Evolutionary conservation across 805 yeast genomes (phyloP).

Genomic region (Candida pini): DNA sequence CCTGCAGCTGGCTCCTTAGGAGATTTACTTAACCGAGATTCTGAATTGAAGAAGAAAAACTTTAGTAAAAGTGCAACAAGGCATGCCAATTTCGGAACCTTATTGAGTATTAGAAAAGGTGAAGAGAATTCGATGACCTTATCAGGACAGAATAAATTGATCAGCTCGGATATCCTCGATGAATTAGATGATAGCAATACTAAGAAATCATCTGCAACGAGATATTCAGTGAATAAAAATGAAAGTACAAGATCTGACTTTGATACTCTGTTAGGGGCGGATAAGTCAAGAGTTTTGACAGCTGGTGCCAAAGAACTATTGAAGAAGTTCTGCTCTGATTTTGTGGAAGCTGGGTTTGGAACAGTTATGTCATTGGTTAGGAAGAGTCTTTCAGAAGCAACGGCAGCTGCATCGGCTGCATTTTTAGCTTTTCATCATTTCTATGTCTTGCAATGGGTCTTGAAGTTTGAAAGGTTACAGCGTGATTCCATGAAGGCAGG

Average conservation of each 20-base stretch:
- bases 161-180: conserved; percentile 44
- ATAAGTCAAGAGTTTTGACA: conserved; percentile 26
- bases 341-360: conserved; percentile 72
- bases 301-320: conserved; percentile 28
- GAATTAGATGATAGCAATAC: conserved; percentile 60
- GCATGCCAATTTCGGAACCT: conserved; percentile 88
- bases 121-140: conserved; percentile 57
- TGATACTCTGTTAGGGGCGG: conserved; percentile 22
- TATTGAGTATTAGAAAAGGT: conserved; percentile 63
- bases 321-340: conserved; percentile 45
- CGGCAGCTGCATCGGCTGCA: conserved; percentile 29
- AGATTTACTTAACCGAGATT: conserved; percentile 57
- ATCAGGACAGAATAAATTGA: conserved; percentile 57
- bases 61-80: conserved; percentile 33
- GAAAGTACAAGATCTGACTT: conserved; percentile 26
- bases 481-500: conserved; percentile 23
- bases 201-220: conserved; percentile 43
- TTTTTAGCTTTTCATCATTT: conserved; percentile 43
- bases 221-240: conserved; percentile 9
- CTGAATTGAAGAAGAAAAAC: conserved; percentile 35
- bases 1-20: conserved; percentile 28
- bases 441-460: conserved; percentile 67
- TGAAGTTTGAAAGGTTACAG: conserved; percentile 52
- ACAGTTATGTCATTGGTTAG: conserved; percentile 51
- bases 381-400: conserved; percentile 17